These are phyloP conservation scores for Cylindrotheca closterium DNA, from an alignment of 108 stramenopile species.

Conservation along the genomic window DNA sequence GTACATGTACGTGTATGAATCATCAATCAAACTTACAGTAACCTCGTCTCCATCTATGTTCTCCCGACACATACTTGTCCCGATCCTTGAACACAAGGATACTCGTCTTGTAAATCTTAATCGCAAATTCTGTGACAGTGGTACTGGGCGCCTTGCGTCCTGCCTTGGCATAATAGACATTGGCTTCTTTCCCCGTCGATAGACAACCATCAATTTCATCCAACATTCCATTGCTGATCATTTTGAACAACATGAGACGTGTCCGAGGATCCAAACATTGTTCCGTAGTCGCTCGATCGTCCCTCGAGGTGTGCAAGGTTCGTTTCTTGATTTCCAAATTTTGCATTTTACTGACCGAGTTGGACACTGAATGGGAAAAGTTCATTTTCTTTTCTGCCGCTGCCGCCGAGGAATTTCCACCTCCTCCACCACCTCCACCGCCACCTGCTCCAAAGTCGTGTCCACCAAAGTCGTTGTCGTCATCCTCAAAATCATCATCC, in stretches of 20 bases:
- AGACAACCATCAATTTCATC: slow-evolving; percentile 95
- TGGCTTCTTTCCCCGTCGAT: slow-evolving; percentile 98
- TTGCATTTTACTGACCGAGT: slow-evolving; percentile 88
- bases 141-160: slow-evolving; percentile 24
- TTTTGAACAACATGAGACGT: slow-evolving; percentile 93
- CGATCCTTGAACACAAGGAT: slow-evolving; percentile 99
- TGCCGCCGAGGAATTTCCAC: neutral
- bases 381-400: slow-evolving; percentile 52
- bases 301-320: slow-evolving; percentile 87
- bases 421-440: neutral
- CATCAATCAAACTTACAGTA: slow-evolving; percentile 88
- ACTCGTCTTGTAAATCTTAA: slow-evolving; percentile 99
- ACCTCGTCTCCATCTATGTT: slow-evolving; percentile 97
- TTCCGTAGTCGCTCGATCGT: slow-evolving; percentile 95
- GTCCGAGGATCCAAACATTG: slow-evolving; percentile 97
- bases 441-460: slow-evolving; percentile 15
- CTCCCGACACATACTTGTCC: slow-evolving; percentile 97
- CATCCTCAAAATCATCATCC: slow-evolving; percentile 25
- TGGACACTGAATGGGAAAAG: slow-evolving; percentile 86
- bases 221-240: slow-evolving; percentile 90
- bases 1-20: no score
- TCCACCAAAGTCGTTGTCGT: neutral
- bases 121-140: slow-evolving; percentile 83
- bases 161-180: slow-evolving; percentile 96
- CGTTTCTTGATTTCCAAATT: slow-evolving; percentile 79